Percentiles rank a stretch among this genome's conserved stretches.
Conservation (phyloP, 306 rosid genomes). For the Malus fusca region DNA sequence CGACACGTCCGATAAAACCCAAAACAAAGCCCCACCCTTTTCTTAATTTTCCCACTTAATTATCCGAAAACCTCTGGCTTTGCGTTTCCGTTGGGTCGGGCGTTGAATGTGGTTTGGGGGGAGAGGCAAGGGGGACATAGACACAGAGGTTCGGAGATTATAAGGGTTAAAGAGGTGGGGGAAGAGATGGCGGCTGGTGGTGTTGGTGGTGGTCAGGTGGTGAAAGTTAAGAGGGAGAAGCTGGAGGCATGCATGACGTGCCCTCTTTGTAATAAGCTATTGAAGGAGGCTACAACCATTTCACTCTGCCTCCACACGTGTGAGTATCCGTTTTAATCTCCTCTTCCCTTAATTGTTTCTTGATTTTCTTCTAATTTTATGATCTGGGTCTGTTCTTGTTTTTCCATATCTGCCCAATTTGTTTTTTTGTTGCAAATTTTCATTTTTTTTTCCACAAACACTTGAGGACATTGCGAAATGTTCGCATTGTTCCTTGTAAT, state of each 20-base stretch:
- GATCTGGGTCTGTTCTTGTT: constrained; percentile 20
- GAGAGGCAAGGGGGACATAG: neutral
- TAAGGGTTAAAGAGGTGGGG: neutral
- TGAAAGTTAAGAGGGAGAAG: constrained; percentile 53
- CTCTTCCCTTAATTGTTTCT: neutral
- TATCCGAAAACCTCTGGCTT: neutral
- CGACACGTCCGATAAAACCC: constrained; percentile 12
- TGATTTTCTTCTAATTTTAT: constrained; percentile 8
- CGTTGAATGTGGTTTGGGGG: constrained; percentile 21
- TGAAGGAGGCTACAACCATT: constrained; percentile 80
- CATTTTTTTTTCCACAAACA: neutral
- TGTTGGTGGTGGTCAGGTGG: constrained; percentile 29
- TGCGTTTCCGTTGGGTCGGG: neutral
- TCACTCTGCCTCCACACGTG: constrained; percentile 96
- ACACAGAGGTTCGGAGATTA: neutral
- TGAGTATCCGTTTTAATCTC: constrained; percentile 21
- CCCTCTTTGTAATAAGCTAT: constrained; percentile 71
- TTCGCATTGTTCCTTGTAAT: neutral
- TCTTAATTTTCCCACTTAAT: neutral
- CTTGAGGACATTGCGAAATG: neutral
- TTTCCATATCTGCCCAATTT: constrained; percentile 9
- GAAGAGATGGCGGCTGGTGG: constrained; percentile 25
- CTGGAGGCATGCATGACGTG: constrained; percentile 94
- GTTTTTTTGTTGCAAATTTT: constrained; percentile 7
- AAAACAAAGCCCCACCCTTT: neutral